These are phyloP conservation scores for Backusella tarrabulga DNA, from an alignment of 192 early-diverging fungal species.

Conservation along the genomic window DNA sequence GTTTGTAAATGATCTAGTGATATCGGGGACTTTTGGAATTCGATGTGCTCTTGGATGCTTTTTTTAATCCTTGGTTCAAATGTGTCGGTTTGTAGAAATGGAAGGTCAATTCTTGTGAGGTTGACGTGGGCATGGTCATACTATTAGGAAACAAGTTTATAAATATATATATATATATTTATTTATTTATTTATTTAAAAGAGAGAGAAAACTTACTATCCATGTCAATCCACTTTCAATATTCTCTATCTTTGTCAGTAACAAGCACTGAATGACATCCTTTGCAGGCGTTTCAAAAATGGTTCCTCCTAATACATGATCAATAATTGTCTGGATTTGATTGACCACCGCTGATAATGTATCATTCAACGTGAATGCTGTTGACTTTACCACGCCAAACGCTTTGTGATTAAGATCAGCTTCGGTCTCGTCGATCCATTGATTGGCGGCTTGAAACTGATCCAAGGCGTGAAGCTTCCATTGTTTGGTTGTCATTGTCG, in stretches of 20 bases:
- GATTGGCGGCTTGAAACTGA: constrained; percentile 1
- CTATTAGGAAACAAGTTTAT: not conserved
- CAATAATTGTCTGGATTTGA: constrained; percentile 7
- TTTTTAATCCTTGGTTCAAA: not conserved
- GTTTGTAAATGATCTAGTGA: not conserved
- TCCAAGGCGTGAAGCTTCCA: not conserved
- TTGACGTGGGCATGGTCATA: constrained; percentile 8
- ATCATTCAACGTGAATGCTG: constrained; percentile 18
- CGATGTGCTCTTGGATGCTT: not conserved
- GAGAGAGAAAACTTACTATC: constrained; percentile 22
- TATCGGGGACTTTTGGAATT: not conserved
- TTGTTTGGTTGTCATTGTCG: not conserved
- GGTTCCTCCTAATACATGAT: constrained; percentile 23
- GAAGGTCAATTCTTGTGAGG: not conserved
- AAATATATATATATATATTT: not conserved
- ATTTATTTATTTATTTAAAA: not conserved
- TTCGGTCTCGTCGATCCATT: constrained; percentile 26
- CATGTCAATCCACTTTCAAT: constrained; percentile 33
- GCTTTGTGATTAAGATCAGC: constrained; percentile 17
- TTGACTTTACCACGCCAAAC: constrained; percentile 19
- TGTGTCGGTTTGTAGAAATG: not conserved
- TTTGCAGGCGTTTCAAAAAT: constrained; percentile 27
- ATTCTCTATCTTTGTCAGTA: constrained; percentile 28
- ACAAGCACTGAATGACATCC: constrained; percentile 22
- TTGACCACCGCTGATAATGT: constrained; percentile 17